Base-by-base conservation (phyloP, 805 yeast genomes). In the Suhomyces vadensis region DNA sequence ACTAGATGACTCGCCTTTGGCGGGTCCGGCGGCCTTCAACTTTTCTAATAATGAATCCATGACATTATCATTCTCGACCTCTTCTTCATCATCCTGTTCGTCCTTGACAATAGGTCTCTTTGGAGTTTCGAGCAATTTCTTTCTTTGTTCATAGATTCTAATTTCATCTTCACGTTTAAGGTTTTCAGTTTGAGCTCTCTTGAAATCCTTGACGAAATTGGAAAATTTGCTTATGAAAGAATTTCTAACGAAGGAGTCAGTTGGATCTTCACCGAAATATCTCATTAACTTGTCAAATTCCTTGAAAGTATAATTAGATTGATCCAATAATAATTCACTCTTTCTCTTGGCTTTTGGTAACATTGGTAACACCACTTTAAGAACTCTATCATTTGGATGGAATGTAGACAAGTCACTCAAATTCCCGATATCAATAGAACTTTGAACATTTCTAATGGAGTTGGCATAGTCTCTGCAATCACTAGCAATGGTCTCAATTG, bases 1-100 rank as follows among this genome's bases (percentile, higher is more conserved):
- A 3, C 89, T 79, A 2, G 87, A 71, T 1, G 94, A 80, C 49
- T 90, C 94, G 5, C 87, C 82, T 49, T 82, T 81, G 4, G 82
- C 67, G 8, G 94, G 87, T 1, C 92, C 95, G 0, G 94, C 87
- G 13, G 91, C 90, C 58, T 90, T 85, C 57, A 94, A 76, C 57
- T 86, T 88, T 61, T 90, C 95, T 46, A 94, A 74, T 39, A 94
- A 71, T 26, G 85, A 79, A 61, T 94, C 99, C 86, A 94, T 89
- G 33, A 89, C 85, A 38, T 74, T 71, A 14, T 62, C 68, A 13
- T 67, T 82, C 22, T 69, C 73, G 14, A 65, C 74, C 0, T 60
- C 67, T 29, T 55, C 64, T 16, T 57, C 69, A 11, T 54, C 64
- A 31, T 60, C 63, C 11, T 57, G 58, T 22, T 65, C 71, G 13